Base-by-base conservation (phyloP, 2,329 filamentous ascomycete species). In the Ophiocordyceps sinensis region DNA sequence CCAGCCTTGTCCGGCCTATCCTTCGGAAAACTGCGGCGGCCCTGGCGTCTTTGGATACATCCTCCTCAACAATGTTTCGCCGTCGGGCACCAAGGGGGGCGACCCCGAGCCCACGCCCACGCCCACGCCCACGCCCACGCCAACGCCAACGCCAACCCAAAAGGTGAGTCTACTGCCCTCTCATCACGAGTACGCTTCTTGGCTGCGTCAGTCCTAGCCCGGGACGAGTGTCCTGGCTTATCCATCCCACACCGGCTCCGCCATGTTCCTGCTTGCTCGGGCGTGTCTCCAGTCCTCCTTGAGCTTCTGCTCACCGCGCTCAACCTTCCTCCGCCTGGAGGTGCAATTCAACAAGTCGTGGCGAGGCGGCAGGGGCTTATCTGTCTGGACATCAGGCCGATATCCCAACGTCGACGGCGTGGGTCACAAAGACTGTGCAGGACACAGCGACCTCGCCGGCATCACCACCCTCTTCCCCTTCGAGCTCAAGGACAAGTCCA, bases 1-100 rank as follows among this genome's bases (percentile, higher is more conserved):
- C 47, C 57, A 56, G 1, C 39, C 59, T 14, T 89, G 84, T 50
- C 81, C 82, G 9, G 84, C 82, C n/a, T 89, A 71, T 53, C 74
- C 74, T 0, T 29, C 40, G 1, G 81, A 88, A 47, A 59, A 65
- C 11, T 89, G 84, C 52, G 84, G 84, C 45, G 76, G 73, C 30
- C 48, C 66, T 28, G 66, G 64, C 37, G 52, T 78, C 4, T 89
- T 65, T 51, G 80, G 77, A 39, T 89, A 89, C 55, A 67, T 88
- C 41, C 51, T 65, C 21, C 58, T 83, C 13, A 57, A 54, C 41
- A 64, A 62, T 28, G 43, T 62, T 4, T 15, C 48, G 13, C 72
- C 79, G 3, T 73, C 74, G 5, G 79, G 80, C 32, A 85, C 79
- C 14, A 47, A 49, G 37, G 54, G 56, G 38, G 46, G 55, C 39